Base-by-base conservation (phyloP, 768 basidiomycete genomes). In the Mycena venus region DNA sequence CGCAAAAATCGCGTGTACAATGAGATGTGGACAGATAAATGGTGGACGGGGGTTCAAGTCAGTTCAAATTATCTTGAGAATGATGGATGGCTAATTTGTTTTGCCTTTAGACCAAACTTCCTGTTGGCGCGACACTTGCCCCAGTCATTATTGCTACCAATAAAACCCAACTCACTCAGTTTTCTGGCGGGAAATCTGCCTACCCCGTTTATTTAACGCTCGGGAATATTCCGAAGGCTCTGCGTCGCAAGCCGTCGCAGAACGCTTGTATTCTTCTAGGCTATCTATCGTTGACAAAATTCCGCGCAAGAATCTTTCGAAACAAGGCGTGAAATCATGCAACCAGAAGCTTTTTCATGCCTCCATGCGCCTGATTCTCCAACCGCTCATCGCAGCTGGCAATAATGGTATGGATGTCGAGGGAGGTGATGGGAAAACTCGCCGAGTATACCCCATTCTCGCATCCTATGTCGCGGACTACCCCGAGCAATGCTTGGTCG, bases 31-130 rank as follows among this genome's bases (percentile, higher is more conserved):
- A 85, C 83, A 0, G 82, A 70, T 0, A 74, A 83, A 23, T 86
- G 84, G 85, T 85, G 85, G 85, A 76, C 79, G 75, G 76, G 77
- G 23, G 73, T 78, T 27, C 83, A 87, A 83, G 84, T 86, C 70
- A 42, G 53, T 67, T 75, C 23, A 34, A 21, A 9, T 14, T 34
- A 55, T 59, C 49, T 27, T 14, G n/a, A n/a, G n/a, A n/a, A 10
- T 11, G 3, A 5, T 4, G 3, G 7, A 14, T 27, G 14, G 9
- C 31, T 21, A 25, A 42, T 58, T 23, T 0, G 10, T n/a, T n/a
- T n/a, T n/a, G 65, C 65, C 10, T n/a, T 19, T 27, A 68, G 66
- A 44, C 5, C 19, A 32, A 56, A 32, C 66, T 68, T 8, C 66
- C 66, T 0, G 14, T n/a, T 7, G 67, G 56, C 4, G 67, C 67